Evolutionary conservation across 139 green algal species (phyloP).

Genomic region (Micractinium conductrix): DNA sequence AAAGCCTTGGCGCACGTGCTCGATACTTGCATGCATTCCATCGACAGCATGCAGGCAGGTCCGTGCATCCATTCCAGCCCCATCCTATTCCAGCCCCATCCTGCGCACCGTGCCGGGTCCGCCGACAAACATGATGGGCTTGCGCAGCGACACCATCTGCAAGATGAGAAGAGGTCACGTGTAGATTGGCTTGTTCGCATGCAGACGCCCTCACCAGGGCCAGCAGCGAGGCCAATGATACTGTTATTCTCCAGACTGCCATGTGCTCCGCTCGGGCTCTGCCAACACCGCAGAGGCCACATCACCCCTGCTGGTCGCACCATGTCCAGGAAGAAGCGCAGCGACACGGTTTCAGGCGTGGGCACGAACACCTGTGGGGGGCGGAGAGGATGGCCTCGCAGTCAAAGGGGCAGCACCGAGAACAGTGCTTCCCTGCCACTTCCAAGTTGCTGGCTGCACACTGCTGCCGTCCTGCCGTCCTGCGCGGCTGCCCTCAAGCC

Average conservation of each 20-base stretch:
- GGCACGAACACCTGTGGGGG: slow-evolving; percentile 79
- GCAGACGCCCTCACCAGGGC: no score
- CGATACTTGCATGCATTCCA: background rate
- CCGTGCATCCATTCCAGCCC: no score
- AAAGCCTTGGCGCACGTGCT: background rate
- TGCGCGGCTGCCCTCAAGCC: background rate
- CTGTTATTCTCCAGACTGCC: no score
- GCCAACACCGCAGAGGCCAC: no score
- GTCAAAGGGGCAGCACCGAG: background rate
- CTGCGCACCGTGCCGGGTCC: slow-evolving; percentile 53
- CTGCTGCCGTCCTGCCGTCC: background rate
- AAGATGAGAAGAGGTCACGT: no score
- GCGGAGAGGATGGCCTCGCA: no score
- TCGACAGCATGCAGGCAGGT: background rate
- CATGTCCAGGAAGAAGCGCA: slow-evolving; percentile 87
- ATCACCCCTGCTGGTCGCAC: no score
- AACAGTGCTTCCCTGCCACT: background rate
- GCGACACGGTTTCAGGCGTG: slow-evolving; percentile 82
- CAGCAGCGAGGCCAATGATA: no score
- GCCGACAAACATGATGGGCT: slow-evolving; percentile 95
- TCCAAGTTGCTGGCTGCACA: background rate
- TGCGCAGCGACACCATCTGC: slow-evolving; percentile 79
- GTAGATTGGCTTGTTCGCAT: no score
- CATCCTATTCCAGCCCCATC: background rate
- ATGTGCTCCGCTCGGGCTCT: no score